Conservation (phyloP, 305 asterid species). For the Petunia hybrid region DNA sequence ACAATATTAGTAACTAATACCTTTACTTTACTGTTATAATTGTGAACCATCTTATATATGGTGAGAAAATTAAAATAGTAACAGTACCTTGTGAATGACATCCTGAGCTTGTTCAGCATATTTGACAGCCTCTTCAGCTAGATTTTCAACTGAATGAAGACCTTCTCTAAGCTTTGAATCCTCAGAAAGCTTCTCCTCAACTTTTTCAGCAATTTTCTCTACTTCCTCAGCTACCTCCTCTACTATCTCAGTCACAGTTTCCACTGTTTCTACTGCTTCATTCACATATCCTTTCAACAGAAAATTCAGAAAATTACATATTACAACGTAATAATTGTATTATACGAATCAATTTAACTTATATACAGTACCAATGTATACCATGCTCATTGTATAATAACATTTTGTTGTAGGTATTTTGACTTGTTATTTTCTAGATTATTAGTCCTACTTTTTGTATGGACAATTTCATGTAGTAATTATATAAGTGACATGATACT, state of each 20-base stretch:
- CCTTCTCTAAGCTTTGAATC: conserved; percentile 38
- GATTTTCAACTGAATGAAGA: conserved; percentile 36
- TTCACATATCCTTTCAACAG: conserved; percentile 27
- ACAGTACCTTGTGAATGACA: conserved; percentile 37
- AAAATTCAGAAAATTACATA: neutral
- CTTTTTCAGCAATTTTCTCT: conserved; percentile 30
- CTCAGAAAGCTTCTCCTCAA: conserved; percentile 42
- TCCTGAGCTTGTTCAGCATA: conserved; percentile 40
- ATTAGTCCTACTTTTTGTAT: too few relatives aligned
- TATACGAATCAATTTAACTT: neutral
- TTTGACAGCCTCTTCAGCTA: conserved; percentile 39
- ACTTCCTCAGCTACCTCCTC: conserved; percentile 42
- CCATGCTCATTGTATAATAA: too few relatives aligned
- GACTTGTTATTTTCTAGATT: too few relatives aligned
- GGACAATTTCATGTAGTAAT: too few relatives aligned
- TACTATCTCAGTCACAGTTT: conserved; percentile 35
- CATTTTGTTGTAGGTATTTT: too few relatives aligned
- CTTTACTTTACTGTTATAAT: too few relatives aligned
- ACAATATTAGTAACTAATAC: too few relatives aligned
- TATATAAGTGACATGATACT: too few relatives aligned
- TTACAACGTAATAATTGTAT: neutral
- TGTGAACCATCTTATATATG: too few relatives aligned
- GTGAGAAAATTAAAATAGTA: too few relatives aligned
- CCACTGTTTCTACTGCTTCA: conserved; percentile 36
- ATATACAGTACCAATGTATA: too few relatives aligned